Evolutionary conservation across 2,329 filamentous ascomycete genomes (phyloP), one percentile per base, ranked within the genome.

Genomic region (Sclerotinia spermophila): DNA sequence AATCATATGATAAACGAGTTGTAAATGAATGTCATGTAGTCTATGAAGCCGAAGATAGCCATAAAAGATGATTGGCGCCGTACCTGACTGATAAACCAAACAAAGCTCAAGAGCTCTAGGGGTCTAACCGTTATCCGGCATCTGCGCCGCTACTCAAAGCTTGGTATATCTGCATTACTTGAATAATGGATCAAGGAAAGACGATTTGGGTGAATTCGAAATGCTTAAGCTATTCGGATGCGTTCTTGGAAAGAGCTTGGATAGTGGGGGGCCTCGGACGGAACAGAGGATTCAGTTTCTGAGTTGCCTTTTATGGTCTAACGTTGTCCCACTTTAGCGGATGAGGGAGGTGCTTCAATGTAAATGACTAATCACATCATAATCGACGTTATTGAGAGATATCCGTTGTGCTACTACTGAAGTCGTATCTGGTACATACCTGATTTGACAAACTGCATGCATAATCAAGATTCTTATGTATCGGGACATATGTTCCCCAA

Each of bases 1-100:
- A 35, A 40, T 21, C 56, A 35, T 4, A 61, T 56, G 30, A 58
- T 40, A 38, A n/a, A 27, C 11, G 10, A 64, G 48, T 51, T 68
- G 17, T 30, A 27, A 62, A 38, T 61, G 42, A 30, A n/a, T 40
- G 21, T 3, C 24, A 40, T 27, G 19, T 40, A 45, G 33, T 42
- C 27, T 10, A 40, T 60, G 66, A 45, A 60, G 38, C 33, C 33
- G 56, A 68, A 62, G 67, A 60, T 68, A 60, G 35, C 27, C 27
- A 59, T 33, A n/a, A 27, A 60, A 35, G 33, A 68, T 68, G 67
- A 62, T 68, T 68, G 42, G 53, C 19, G 19, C 55, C 62, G 67
- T 68, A 48, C 44, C 56, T 68, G 42, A 68, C 33, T 10, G 33
- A 38, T 27, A 24, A 40, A 38, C 58, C 35, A 42, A 42, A 8